phyloP scores from a whole-genome alignment of 768 basidiomycete species.

The Mycena leptocephala region DNA sequence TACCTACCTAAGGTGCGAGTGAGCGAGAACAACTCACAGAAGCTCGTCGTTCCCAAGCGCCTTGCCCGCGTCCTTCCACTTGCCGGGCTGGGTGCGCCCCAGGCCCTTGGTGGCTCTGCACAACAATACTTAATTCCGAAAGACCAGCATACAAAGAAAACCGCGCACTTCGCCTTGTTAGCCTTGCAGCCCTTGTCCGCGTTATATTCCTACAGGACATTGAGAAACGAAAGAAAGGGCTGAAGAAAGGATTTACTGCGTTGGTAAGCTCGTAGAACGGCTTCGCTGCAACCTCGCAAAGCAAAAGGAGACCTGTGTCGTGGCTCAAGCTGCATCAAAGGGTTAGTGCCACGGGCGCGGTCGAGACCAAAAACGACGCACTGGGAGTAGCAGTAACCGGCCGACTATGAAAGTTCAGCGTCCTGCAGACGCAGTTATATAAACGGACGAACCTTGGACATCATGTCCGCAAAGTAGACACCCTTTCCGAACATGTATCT shows the following conservation, averaged over 20 bases:
- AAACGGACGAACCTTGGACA: constrained; percentile 67
- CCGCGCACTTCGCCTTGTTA: constrained; percentile 54
- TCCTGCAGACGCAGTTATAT: neutral
- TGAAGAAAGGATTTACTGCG: constrained; percentile 48
- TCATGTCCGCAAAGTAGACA: constrained; percentile 79
- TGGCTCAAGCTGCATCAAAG: constrained; percentile 60
- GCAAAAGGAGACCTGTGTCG: constrained; percentile 68
- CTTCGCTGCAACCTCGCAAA: constrained; percentile 74
- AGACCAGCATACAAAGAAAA: neutral
- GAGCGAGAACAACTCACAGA: constrained; percentile 16
- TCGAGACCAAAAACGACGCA: constrained; percentile 43
- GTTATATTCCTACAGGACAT: constrained; percentile 57
- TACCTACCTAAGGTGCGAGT: neutral
- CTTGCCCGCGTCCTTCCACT: constrained; percentile 74
- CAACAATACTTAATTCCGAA: neutral
- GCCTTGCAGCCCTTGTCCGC: constrained; percentile 66
- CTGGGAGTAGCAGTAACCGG: constrained; percentile 70
- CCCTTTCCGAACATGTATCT: constrained; percentile 79
- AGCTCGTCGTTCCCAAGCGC: constrained; percentile 66
- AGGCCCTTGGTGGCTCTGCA: constrained; percentile 70
- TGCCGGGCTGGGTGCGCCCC: constrained; percentile 65
- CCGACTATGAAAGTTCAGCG: constrained; percentile 55
- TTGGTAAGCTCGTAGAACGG: constrained; percentile 66
- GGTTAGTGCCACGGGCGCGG: neutral
- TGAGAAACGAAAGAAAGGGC: neutral